Base-by-base conservation (phyloP, 2,329 filamentous ascomycete species). In the Zalaria obscura region DNA sequence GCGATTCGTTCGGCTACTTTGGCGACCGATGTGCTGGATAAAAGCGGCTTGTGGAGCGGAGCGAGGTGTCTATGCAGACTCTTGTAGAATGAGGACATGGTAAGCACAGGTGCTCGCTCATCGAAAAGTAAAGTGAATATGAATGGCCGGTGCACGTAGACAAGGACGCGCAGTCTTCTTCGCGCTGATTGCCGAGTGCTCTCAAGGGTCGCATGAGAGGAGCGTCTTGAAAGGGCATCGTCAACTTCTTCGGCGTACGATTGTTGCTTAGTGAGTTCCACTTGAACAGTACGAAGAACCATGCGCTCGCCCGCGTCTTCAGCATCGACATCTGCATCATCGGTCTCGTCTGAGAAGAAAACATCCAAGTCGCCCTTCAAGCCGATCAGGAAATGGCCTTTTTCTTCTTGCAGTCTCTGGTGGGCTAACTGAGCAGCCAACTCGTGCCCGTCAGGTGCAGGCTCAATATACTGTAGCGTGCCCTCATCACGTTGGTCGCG, bases 121-220 rank as follows among this genome's bases (percentile, higher is more conserved):
- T 72, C 62, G 57, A 89, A 89, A 3, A 91, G 65, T 46, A 91
- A 80, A 1, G 79, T 74, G 56, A 83, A 88, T 38, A 89, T 73
- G 59, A 89, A 89, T 0, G 84, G 84, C 25, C 72, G 73, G 56
- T 78, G 66, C 36, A 80, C 73, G 54, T 87, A 88, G 39, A 87
- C 72, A 5, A 87, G 72, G 1, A 84, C 78, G 1, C 79, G 74
- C 35, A 87, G 58, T 32, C 29, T 7, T n/a, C 29, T 32, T n/a
- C 29, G 25, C 67, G 52, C 6, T 51, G 48, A 5, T 55, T 27
- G n/a, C 35, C 38, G 4, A 8, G 26, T 25, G 33, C 36, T 10
- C 27, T 40, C 37, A 66, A 63, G 52, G 73, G 64, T 60, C 48
- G 75, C 70, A 48, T 72, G 72, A 45, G 58, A 32, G 7, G 64